These are phyloP conservation scores for Fusarium xyrophilum DNA, from an alignment of 2,329 filamentous ascomycete species.

Conservation along the genomic window DNA sequence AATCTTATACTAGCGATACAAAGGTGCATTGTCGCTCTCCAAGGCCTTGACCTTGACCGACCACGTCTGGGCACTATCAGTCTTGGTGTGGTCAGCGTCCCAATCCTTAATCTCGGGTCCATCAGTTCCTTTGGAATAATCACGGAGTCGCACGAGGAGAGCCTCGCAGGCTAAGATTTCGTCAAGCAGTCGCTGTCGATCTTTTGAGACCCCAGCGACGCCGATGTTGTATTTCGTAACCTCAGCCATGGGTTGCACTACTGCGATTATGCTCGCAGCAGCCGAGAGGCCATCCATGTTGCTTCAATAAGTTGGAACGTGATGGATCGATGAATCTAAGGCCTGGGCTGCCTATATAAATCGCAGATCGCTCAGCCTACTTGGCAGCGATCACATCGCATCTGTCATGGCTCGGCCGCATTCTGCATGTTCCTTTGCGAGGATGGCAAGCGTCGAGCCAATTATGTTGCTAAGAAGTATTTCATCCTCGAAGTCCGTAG, in stretches of 20 bases:
- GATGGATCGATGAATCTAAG: not conserved
- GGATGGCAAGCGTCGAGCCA: not conserved
- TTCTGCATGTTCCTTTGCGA: not conserved
- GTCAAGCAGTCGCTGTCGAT: constrained; percentile 23
- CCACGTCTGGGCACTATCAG: constrained; percentile 13
- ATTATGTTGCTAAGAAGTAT: not conserved
- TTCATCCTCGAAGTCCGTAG: not conserved
- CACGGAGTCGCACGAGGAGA: constrained; percentile 3
- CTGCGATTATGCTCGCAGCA: constrained; percentile 32
- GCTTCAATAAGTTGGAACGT: not conserved
- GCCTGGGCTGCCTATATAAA: not conserved
- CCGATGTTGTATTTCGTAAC: constrained; percentile 28
- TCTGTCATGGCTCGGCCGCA: not conserved
- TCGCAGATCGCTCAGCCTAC: not conserved
- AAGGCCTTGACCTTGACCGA: constrained; percentile 30
- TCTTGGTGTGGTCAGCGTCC: not conserved
- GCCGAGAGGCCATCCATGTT: not conserved
- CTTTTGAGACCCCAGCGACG: constrained; percentile 20
- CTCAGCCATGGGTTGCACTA: constrained; percentile 28
- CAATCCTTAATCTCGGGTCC: not conserved
- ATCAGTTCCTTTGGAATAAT: not conserved
- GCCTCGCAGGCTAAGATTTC: constrained; percentile 28
- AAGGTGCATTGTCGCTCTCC: constrained; percentile 26
- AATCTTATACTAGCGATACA: constrained; percentile 12
- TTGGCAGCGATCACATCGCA: not conserved